Conservation (phyloP, 1,139 yeast species). For the Geotrichum carabidarum region DNA sequence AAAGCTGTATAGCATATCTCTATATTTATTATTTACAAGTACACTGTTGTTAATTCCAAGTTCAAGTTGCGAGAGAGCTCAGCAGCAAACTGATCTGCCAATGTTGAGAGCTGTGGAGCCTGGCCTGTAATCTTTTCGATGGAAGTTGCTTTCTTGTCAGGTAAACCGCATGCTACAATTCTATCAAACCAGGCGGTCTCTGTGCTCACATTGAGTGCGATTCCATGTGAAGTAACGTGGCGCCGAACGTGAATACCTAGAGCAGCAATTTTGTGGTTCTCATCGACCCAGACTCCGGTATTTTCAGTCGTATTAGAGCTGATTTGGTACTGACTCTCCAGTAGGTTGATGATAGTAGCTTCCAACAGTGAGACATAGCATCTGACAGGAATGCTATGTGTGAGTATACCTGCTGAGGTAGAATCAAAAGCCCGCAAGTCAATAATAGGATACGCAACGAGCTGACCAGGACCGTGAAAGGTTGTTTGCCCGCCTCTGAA, state of each 20-base stretch:
- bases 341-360: slow-evolving; percentile 62
- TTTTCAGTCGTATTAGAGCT: slow-evolving; percentile 53
- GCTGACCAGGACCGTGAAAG: slow-evolving; percentile 94
- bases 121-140: slow-evolving; percentile 27
- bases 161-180: slow-evolving; percentile 81
- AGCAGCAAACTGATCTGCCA: slow-evolving; percentile 13
- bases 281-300: slow-evolving; percentile 75
- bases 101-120: neutral
- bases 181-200: slow-evolving; percentile 65
- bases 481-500: slow-evolving; percentile 96
- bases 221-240: slow-evolving; percentile 83
- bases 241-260: slow-evolving; percentile 84
- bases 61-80: slow-evolving; percentile 10
- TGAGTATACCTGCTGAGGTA: slow-evolving; percentile 8
- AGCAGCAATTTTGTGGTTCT: slow-evolving; percentile 72
- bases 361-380: slow-evolving; percentile 66
- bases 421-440: slow-evolving; percentile 60
- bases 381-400: slow-evolving; percentile 45
- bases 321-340: slow-evolving; percentile 44
- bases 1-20: neutral
- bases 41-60: neutral
- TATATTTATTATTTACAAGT: slow-evolving; percentile 4
- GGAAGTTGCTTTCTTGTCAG: slow-evolving; percentile 54
- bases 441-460: slow-evolving; percentile 76
- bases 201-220: slow-evolving; percentile 73